Conservation (phyloP, 306 rosid genomes). For the Ormosia emarginata region DNA sequence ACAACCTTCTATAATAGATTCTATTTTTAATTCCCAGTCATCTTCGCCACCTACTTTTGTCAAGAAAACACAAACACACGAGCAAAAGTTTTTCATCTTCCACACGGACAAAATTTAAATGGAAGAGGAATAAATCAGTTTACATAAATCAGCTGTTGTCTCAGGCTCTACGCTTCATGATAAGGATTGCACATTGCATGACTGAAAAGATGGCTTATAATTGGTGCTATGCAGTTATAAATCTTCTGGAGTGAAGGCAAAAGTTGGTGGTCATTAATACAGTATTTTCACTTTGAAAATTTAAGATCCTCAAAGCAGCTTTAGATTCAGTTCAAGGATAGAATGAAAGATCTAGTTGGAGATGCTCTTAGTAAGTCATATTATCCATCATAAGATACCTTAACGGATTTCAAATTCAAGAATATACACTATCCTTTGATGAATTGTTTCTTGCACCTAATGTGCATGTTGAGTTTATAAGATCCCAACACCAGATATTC, state of each 20-base stretch:
- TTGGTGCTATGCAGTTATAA: background rate
- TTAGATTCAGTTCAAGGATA: constrained; percentile 4
- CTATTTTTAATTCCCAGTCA: constrained; percentile 48
- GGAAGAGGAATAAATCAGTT: background rate
- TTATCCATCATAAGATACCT: background rate
- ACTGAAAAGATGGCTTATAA: background rate
- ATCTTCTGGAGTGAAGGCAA: background rate
- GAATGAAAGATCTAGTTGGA: background rate
- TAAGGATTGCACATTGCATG: background rate
- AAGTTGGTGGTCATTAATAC: background rate
- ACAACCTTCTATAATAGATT: constrained; percentile 63
- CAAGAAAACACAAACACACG: constrained; percentile 10
- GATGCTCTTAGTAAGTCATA: background rate
- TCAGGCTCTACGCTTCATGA: background rate
- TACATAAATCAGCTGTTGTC: background rate
- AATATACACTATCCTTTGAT: background rate
- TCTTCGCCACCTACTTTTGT: constrained; percentile 51
- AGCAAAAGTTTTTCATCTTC: background rate
- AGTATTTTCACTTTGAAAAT: background rate
- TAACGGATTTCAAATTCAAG: background rate
- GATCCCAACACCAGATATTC: background rate
- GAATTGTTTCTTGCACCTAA: background rate
- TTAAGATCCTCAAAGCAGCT: background rate
- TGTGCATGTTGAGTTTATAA: background rate
- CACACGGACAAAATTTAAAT: background rate